Evolutionary conservation across 179 eudicot genomes (phyloP).

Genomic region (Pouteria campechiana): DNA sequence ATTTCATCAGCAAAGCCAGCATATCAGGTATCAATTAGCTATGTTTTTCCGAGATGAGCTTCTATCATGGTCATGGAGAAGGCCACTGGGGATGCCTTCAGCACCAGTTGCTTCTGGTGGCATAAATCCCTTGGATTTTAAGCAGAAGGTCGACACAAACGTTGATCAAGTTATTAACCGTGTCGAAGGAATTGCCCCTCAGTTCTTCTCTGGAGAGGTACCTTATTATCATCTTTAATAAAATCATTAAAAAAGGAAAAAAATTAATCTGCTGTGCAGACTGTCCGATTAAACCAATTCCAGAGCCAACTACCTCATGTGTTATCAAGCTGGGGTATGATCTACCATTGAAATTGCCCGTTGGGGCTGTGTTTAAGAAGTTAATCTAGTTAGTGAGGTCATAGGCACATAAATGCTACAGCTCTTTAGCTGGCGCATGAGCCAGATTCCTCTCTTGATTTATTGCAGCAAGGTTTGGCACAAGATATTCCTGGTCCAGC

Average conservation of each 20-base stretch:
- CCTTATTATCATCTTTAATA: too few species aligned
- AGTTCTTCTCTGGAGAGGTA: conserved; percentile 84
- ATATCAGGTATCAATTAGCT: conserved; percentile 93
- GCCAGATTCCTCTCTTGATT: background rate
- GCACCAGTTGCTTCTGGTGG: conserved; percentile 65
- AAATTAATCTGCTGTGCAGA: too few species aligned
- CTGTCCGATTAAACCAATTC: too few species aligned
- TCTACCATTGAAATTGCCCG: too few species aligned
- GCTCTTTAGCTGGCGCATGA: background rate
- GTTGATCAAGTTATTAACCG: conserved; percentile 72
- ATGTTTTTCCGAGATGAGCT: conserved; percentile 99
- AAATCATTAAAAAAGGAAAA: too few species aligned
- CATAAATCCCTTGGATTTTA: conserved; percentile 76
- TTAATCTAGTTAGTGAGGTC: too few species aligned
- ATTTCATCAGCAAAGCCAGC: conserved; percentile 99
- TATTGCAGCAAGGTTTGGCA: too few species aligned
- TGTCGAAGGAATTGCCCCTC: conserved; percentile 71
- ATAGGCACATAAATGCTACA: too few species aligned
- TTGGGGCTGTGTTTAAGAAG: too few species aligned
- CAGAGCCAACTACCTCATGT: too few species aligned
- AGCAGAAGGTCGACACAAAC: conserved; percentile 69
- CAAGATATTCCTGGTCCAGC: too few species aligned
- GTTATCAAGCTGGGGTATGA: too few species aligned
- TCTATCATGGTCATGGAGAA: conserved; percentile 98
- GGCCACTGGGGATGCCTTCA: conserved; percentile 85